Percentiles rank a stretch among this genome's conserved stretches.
phyloP scores from a whole-genome alignment of 805 yeast genomes.

The Metschnikowia orientalis region DNA sequence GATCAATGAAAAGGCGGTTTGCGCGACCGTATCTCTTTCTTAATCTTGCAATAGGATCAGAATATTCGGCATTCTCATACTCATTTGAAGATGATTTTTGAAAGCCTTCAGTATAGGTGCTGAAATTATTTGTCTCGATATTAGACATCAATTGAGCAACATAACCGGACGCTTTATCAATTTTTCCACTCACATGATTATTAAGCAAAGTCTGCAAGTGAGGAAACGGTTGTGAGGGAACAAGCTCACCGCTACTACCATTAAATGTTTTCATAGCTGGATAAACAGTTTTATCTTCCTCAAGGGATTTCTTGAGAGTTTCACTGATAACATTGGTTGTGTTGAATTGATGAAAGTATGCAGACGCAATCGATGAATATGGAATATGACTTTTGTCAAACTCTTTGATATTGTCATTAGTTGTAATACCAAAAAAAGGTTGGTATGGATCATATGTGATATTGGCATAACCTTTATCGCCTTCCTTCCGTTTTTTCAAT shows the following conservation, averaged over 20 bases:
- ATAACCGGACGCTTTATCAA: slow-evolving; percentile 26
- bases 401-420: slow-evolving; percentile 43
- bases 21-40: slow-evolving; percentile 74
- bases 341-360: slow-evolving; percentile 61
- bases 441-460: slow-evolving; percentile 81
- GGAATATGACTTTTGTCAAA: slow-evolving; percentile 63
- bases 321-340: slow-evolving; percentile 51
- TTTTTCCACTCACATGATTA: slow-evolving; percentile 23
- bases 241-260: slow-evolving; percentile 48
- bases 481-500: slow-evolving; percentile 64
- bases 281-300: slow-evolving; percentile 43
- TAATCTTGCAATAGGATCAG: slow-evolving; percentile 54
- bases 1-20: slow-evolving; percentile 68
- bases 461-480: slow-evolving; percentile 75
- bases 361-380: slow-evolving; percentile 69
- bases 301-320: slow-evolving; percentile 34
- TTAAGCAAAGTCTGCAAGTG: slow-evolving; percentile 40
- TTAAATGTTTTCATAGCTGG: slow-evolving; percentile 44
- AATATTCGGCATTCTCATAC: slow-evolving; percentile 27
- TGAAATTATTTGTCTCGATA: slow-evolving; percentile 36
- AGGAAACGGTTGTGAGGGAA: slow-evolving; percentile 46
- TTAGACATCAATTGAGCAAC: slow-evolving; percentile 37
- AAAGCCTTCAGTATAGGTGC: slow-evolving; percentile 38
- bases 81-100: slow-evolving; percentile 19
- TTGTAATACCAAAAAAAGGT: slow-evolving; percentile 70